phyloP scores from a whole-genome alignment of 768 basidiomycete species.

The Tylopilus sp. region DNA sequence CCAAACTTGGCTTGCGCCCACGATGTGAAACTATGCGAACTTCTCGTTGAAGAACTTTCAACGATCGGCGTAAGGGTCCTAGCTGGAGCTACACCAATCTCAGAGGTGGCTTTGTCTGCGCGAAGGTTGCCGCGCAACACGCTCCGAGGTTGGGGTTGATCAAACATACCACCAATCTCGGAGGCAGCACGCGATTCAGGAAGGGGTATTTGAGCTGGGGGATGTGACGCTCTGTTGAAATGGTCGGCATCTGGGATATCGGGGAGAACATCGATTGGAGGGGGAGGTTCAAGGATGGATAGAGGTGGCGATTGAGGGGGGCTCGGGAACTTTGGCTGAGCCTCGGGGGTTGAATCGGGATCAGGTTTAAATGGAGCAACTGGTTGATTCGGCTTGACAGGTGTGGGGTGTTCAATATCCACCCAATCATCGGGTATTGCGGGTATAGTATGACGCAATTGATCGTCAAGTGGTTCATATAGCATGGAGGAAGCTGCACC shows the following conservation, averaged over 20 bases:
- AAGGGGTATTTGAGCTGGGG: conserved; percentile 23
- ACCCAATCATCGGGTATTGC: conserved; percentile 32
- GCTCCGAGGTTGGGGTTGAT: conserved; percentile 21
- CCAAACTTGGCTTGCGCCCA: conserved; percentile 4
- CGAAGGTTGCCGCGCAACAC: conserved; percentile 9
- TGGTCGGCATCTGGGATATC: conserved; percentile 20
- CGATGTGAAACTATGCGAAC: conserved; percentile 2
- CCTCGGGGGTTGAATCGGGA: conserved; percentile 3
- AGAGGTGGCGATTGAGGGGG: conserved; percentile 9
- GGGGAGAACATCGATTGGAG: conserved; percentile 7
- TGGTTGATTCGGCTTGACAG: conserved; percentile 3
- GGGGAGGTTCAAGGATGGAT: conserved; percentile 12
- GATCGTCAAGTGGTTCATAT: conserved; percentile 7
- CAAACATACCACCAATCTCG: conserved; percentile 25
- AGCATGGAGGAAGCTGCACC: neutral
- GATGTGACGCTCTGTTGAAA: neutral
- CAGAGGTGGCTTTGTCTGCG: conserved; percentile 18
- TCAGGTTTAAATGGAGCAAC: conserved; percentile 5
- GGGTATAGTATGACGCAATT: conserved; percentile 18
- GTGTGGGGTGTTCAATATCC: conserved; percentile 13
- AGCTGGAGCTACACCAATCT: conserved; percentile 20
- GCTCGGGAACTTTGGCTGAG: neutral
- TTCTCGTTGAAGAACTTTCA: conserved; percentile 1
- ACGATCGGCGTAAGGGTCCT: conserved; percentile 4
- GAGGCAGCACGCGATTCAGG: conserved; percentile 32